These are phyloP conservation scores for Aspergillus sergii DNA, from an alignment of 2,329 filamentous ascomycete genomes.

Conservation along the genomic window DNA sequence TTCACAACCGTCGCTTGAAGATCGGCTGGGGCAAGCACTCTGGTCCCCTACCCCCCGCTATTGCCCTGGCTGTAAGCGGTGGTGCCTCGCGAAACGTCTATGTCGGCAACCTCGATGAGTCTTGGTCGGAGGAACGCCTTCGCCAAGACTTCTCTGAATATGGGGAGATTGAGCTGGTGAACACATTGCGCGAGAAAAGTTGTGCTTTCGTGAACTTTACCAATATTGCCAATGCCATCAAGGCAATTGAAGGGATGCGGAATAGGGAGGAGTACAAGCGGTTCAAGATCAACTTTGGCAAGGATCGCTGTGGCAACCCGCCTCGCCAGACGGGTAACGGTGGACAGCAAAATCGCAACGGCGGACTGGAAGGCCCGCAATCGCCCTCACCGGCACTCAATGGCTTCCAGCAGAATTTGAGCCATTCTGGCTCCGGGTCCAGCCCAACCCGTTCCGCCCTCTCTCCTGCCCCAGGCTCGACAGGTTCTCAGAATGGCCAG, in stretches of 20 bases:
- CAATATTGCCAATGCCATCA: constrained; percentile 99
- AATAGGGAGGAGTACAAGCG: constrained; percentile 95
- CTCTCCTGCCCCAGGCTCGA: constrained; percentile 58
- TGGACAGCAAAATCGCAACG: constrained; percentile 67
- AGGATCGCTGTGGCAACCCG: constrained; percentile 95
- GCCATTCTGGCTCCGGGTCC: constrained; percentile 58
- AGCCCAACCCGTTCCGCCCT: constrained; percentile 61
- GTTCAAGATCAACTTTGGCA: constrained; percentile 99
- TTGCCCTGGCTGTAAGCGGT: constrained; percentile 92
- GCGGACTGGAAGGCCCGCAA: constrained; percentile 56
- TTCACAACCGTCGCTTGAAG: constrained; percentile 96
- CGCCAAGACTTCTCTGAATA: constrained; percentile 97
- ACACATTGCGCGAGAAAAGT: constrained; percentile 96
- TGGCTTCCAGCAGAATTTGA: constrained; percentile 58
- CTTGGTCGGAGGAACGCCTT: constrained; percentile 93
- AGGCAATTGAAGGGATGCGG: constrained; percentile 94
- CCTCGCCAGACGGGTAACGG: constrained; percentile 78
- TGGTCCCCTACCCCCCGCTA: constrained; percentile 90
- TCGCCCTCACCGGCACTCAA: constrained; percentile 60
- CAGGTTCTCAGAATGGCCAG: constrained; percentile 58
- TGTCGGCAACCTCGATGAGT: constrained; percentile 94
- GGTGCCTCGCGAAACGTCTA: constrained; percentile 99
- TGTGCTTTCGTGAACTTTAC: constrained; percentile 99
- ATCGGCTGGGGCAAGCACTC: constrained; percentile 99
- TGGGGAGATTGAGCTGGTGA: constrained; percentile 96